Evolutionary conservation across 768 basidiomycete species (phyloP), one percentile per base, ranked within the genome.

Genomic region (Agrocybe praecox): DNA sequence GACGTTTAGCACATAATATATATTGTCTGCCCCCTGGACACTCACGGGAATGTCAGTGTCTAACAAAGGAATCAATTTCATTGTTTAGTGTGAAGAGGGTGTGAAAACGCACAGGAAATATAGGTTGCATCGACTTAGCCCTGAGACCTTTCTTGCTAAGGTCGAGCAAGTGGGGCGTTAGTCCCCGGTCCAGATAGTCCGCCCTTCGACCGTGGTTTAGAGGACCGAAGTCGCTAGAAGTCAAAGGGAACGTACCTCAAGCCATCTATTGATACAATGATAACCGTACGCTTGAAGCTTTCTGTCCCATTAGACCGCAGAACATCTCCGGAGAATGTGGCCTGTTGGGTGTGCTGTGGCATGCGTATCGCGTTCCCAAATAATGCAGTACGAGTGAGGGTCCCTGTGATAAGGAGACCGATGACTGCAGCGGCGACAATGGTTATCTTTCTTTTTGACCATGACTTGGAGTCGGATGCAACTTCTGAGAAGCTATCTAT

Each of bases 31-130:
- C 7, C 57, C 40, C 40, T 9, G 15, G 58, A 24, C 7, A 79
- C 90, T 80, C 67, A 93, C 86, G 94, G 95, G 65, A 96, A 96
- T 2, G 94, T 96, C 62, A 94, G 70, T 1, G 92, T 92, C 91
- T 93, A 53, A 49, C n/a, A 33, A n/a, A 36, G 15, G 33, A 43
- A 22, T 53, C 53, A 62, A 49, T 58, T 29, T 51, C 19, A 15
- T 11, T 19, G 21, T 23, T 17, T 18, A 62, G 11, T 7, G 10
- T 42, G 18, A 36, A 33, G 42, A 46, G 6, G 15, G 33, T 24
- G 46, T 4, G 21, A 6, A 50, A 9, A 40, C 62, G 63, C 58
- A 92, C 92, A 6, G 95, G 95, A 62, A 96, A 96, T 7, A 94
- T 69, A n/a, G 95, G 91, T 47, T 80, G 78, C 86, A 96, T 87